Conservation (phyloP, 2,329 filamentous ascomycete species). For the Colletotrichum godetiae region DNA sequence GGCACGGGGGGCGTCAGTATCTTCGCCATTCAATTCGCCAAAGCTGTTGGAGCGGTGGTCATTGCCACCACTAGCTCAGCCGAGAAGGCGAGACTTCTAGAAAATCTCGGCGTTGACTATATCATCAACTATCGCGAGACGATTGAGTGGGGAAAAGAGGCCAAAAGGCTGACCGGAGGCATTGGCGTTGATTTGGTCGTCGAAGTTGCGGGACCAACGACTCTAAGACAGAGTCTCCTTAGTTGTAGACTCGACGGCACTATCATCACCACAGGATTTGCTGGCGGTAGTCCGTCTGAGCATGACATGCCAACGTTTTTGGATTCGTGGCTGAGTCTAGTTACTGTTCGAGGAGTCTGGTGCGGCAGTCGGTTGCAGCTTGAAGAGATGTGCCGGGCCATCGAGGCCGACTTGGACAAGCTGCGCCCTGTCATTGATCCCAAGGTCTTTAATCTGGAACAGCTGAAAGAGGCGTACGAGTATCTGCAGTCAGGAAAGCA, state of each 20-base stretch:
- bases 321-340: slow-evolving; percentile 47
- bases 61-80: slow-evolving; percentile 57
- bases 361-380: slow-evolving; percentile 59
- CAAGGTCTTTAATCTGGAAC: slow-evolving; percentile 56
- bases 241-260: slow-evolving; percentile 54
- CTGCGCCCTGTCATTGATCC: slow-evolving; percentile 56
- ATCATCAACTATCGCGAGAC: slow-evolving; percentile 56
- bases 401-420: slow-evolving; percentile 57
- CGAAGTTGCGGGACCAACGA: slow-evolving; percentile 53
- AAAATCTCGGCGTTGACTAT: slow-evolving; percentile 53
- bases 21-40: slow-evolving; percentile 55
- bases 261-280: slow-evolving; percentile 51
- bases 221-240: slow-evolving; percentile 52
- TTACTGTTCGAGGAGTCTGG: slow-evolving; percentile 58
- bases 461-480: slow-evolving; percentile 56
- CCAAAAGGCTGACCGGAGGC: slow-evolving; percentile 48
- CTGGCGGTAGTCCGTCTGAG: slow-evolving; percentile 40
- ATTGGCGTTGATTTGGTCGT: slow-evolving; percentile 55
- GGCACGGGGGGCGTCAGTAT: slow-evolving; percentile 56
- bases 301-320: slow-evolving; percentile 40
- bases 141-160: slow-evolving; percentile 52
- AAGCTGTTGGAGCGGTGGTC: slow-evolving; percentile 51
- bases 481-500: slow-evolving; percentile 49
- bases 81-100: slow-evolving; percentile 54
- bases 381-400: slow-evolving; percentile 59